These are phyloP conservation scores for Ophiostoma sp. DNA, from an alignment of 2,329 filamentous ascomycete species.

Conservation along the genomic window DNA sequence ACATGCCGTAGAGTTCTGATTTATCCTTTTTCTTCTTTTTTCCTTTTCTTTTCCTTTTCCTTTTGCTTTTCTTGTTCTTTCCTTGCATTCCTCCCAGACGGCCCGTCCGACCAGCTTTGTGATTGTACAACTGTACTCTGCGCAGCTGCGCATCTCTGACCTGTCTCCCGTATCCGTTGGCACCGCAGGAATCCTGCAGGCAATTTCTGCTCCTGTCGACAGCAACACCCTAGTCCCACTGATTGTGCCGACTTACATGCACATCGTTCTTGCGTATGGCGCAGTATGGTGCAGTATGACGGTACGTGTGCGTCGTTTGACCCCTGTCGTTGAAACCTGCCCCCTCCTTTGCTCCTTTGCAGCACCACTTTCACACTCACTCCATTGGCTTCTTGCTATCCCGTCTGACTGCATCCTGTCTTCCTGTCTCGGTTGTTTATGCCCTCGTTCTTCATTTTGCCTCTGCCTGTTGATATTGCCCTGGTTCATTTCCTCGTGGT, in stretches of 20 bases:
- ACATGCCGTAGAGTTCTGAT: background rate
- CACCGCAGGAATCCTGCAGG: background rate
- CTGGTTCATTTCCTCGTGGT: conserved; percentile 9
- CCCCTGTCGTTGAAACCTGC: conserved; percentile 5
- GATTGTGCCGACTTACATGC: conserved; percentile 1
- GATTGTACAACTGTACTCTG: background rate
- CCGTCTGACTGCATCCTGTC: background rate
- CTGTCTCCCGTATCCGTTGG: background rate
- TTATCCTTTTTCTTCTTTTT: background rate
- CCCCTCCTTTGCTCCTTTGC: background rate
- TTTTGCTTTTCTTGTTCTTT: background rate
- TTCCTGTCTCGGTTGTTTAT: background rate
- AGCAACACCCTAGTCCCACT: background rate
- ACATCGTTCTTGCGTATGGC: background rate
- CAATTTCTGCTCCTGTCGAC: conserved; percentile 4
- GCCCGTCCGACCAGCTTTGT: background rate
- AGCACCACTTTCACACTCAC: background rate
- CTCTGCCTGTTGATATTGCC: background rate
- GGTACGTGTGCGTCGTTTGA: background rate
- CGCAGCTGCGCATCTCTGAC: background rate
- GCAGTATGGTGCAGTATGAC: no score
- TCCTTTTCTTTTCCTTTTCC: conserved; percentile 1
- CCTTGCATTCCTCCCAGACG: background rate
- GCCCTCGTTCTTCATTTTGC: background rate
- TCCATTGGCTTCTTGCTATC: background rate